Percentiles rank a stretch among this genome's conserved stretches.
Evolutionary conservation across 2,329 filamentous ascomycete genomes (phyloP).

Genomic region (Emmonsiellopsis sp.): DNA sequence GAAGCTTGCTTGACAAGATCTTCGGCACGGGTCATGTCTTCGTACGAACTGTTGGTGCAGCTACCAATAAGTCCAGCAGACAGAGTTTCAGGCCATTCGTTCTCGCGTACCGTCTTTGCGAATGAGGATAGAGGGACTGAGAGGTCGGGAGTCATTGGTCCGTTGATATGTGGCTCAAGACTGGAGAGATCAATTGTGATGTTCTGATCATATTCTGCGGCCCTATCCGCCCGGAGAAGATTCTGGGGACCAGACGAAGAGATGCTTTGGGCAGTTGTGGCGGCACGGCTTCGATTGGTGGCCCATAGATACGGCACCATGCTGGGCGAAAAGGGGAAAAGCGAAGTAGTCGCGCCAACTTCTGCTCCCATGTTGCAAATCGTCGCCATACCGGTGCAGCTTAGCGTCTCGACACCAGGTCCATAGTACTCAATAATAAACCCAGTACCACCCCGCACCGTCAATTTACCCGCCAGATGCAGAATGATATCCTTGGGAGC

Average conservation of each 20-base stretch:
- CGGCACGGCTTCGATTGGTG: constrained; percentile 67
- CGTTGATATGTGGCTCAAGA: constrained; percentile 93
- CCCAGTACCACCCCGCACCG: constrained; percentile 87
- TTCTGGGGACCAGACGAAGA: constrained; percentile 51
- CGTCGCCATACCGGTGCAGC: constrained; percentile 88
- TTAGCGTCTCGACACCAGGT: constrained; percentile 78
- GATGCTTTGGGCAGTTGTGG: constrained; percentile 56
- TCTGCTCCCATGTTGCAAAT: constrained; percentile 82
- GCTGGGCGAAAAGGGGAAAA: constrained; percentile 83
- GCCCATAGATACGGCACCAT: constrained; percentile 79
- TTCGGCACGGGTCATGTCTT: constrained; percentile 96
- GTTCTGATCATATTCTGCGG: constrained; percentile 79
- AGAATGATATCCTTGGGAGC: constrained; percentile 95
- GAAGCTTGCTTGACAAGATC: constrained; percentile 85
- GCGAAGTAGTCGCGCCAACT: constrained; percentile 88
- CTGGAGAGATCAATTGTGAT: constrained; percentile 84
- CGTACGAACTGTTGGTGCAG: constrained; percentile 97
- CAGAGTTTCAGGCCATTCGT: constrained; percentile 84
- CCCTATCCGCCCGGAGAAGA: constrained; percentile 67
- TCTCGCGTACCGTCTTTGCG: constrained; percentile 70
- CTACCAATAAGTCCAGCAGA: constrained; percentile 92
- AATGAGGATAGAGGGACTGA: constrained; percentile 88
- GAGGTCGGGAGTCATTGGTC: constrained; percentile 90
- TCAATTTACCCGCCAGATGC: constrained; percentile 77
- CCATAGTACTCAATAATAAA: constrained; percentile 93